Base-by-base conservation (phyloP, 1,284 basidiomycete genomes). In the Apiotrichum gracile region DNA sequence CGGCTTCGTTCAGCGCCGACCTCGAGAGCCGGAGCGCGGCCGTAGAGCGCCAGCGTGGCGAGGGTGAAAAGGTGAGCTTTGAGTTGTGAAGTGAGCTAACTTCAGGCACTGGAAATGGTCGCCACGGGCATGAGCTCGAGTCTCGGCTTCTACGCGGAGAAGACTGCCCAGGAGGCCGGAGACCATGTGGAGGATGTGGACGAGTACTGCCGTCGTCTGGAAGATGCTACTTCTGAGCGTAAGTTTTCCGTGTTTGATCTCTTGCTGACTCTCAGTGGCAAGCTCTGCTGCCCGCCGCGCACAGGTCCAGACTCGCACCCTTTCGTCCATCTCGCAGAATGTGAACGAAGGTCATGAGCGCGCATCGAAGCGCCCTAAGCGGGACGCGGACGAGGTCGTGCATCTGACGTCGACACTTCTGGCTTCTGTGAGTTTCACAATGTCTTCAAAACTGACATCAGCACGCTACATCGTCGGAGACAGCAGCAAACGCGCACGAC, bases 91-190 rank as follows among this genome's bases (percentile, higher is more conserved):
- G 2, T 5, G 5, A 13, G 6, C 42, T 44, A n/a, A 44, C 31
- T 13, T 12, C 49, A 62, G 60, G 66, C 69, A 25, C 41, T 73
- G 7, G 52, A 26, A 1, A 59, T 63, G n/a, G 65, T 67, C 5
- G 40, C 49, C 26, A 39, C 39, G 19, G 66, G 63, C 10, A 51
- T 69, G 47, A 49, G 54, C 19, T 39, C 37, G 1, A 33, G 55
- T 31, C 52, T 73, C 17, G 59, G 62, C 26, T 57, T 41, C 31
- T 71, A 66, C 39, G 65, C 63, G 6, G 26, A 38, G 38, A 53
- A 63, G 21, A 66, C 62, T 10, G 38, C 45, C 13, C 29, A 39
- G 5, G 60, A 66, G 45, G 64, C 62, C n/a, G 55, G 54, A 22
- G 35, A 50, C 29, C 66, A 67, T 14, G 58, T 63, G 6, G 25